phyloP scores from a whole-genome alignment of 106 monocot genomes.

The Dioscorea dumetorum region DNA sequence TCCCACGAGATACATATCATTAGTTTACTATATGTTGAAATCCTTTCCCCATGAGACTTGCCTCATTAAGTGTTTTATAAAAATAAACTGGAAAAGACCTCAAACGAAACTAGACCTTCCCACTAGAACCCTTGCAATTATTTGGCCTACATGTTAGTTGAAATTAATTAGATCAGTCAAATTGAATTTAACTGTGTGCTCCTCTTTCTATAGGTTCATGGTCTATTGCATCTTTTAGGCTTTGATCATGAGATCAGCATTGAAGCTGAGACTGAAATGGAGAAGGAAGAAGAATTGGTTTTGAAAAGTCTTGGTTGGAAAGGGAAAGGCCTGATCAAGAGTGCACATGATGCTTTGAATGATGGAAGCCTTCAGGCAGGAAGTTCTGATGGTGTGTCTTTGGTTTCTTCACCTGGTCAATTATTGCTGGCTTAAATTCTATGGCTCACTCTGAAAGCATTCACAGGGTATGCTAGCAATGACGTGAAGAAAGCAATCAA shows the following conservation, averaged over 20 bases:
- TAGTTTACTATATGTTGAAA: too few relatives aligned
- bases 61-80: too few relatives aligned
- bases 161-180: too few relatives aligned
- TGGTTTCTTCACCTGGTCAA: constrained; percentile 1
- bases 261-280: constrained; percentile 80
- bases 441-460: constrained; percentile 30
- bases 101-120: too few relatives aligned
- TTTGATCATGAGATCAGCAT: constrained; percentile 78
- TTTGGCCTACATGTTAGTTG: too few relatives aligned
- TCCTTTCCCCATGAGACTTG: too few relatives aligned
- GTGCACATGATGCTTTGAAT: constrained; percentile 29
- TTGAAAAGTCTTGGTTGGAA: constrained; percentile 90
- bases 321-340: constrained; percentile 80
- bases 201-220: constrained; percentile 55
- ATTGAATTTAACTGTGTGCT: neutral
- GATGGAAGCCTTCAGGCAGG: constrained; percentile 32
- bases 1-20: too few relatives aligned
- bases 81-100: too few relatives aligned
- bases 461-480: constrained; percentile 42
- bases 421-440: constrained; percentile 1
- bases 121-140: too few relatives aligned
- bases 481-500: constrained; percentile 37
- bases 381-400: constrained; percentile 37
- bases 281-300: constrained; percentile 73
- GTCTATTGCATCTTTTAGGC: constrained; percentile 85